Base-by-base conservation (phyloP, 495 filamentous ascomycete genomes). In the Bacidia gigantensis region DNA sequence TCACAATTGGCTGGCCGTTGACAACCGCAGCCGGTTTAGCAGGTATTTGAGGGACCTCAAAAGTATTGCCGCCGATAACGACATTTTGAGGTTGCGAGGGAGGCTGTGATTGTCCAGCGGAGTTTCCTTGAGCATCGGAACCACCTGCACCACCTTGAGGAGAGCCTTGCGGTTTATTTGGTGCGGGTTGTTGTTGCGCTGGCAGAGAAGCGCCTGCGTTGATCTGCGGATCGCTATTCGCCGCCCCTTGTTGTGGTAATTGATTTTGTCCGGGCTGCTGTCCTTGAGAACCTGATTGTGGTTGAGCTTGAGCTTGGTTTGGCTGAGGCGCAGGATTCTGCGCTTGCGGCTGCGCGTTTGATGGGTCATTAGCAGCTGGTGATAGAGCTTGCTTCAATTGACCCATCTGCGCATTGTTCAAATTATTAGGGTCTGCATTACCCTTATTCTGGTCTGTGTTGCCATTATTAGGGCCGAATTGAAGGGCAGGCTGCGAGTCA, bases 1-100 rank as follows among this genome's bases (percentile, higher is more conserved):
- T 38, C 9, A 26, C 50, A 29, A 43, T 10, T n/a, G 40, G 50
- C 40, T n/a, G 39, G 23, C 39, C 50, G 26, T 39, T 42, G n/a
- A 52, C 50, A 26, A 52, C 50, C 25, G 50, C 35, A 25, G 38
- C 50, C 11, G 50, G 50, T 17, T 52, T 39, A 1, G 35, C 11
- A 18, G 50, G 17, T 17, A 52, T 44, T 52, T 45, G 50, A 23
- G 50, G 50, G 9, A 52, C 10, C 9, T 42, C n/a, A 23, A 26
- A 52, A 23, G 50, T 52, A 22, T 18, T 43, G n/a, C 50, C 18
- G 26, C n/a, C 50, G 23, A 44, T 22, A 11, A 45, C 0, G 18
- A 52, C 18, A 44, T 52, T 44, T 18, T n/a, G 3, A 29, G 47
- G 41, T 44, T 18, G 41, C 5, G 41, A 18, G 17, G 41, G 17